These are phyloP conservation scores for Daldinia eschscholtzii DNA, from an alignment of 2,329 filamentous ascomycete genomes.

Conservation along the genomic window DNA sequence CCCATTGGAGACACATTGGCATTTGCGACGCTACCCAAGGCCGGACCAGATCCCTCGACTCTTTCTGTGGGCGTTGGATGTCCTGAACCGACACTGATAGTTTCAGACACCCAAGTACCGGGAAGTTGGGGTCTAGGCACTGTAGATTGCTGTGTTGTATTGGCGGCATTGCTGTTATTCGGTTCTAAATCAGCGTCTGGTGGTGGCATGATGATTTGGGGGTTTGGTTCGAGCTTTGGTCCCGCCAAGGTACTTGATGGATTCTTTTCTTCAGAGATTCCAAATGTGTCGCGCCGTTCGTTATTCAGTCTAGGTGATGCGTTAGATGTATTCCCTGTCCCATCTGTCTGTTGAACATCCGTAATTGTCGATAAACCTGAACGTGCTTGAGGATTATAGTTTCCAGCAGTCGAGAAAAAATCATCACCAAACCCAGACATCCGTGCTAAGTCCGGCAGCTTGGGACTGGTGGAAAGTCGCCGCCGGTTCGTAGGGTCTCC, in stretches of 20 bases:
- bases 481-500: constrained; percentile 37
- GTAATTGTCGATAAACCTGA: constrained; percentile 18
- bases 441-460: constrained; percentile 68
- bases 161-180: constrained; percentile 21
- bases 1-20: constrained; percentile 36
- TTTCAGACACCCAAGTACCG: constrained; percentile 52
- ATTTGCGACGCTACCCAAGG: constrained; percentile 36
- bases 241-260: constrained; percentile 43
- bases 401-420: constrained; percentile 61
- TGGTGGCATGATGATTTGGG: constrained; percentile 36
- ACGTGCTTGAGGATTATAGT: constrained; percentile 32
- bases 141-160: constrained; percentile 13
- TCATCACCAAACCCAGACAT: constrained; percentile 72
- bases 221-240: constrained; percentile 39
- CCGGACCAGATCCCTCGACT: constrained; percentile 28
- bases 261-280: constrained; percentile 30
- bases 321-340: constrained; percentile 11
- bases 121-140: constrained; percentile 47
- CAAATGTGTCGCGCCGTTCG: constrained; percentile 18
- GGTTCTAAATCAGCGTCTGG: constrained; percentile 19
- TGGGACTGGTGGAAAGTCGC: constrained; percentile 65
- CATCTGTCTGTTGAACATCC: constrained; percentile 14
- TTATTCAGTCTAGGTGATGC: constrained; percentile 10
- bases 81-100: constrained; percentile 42
- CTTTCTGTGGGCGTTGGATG: constrained; percentile 44